phyloP scores from a whole-genome alignment of 257 asterid species.

The Solanum rostratum region DNA sequence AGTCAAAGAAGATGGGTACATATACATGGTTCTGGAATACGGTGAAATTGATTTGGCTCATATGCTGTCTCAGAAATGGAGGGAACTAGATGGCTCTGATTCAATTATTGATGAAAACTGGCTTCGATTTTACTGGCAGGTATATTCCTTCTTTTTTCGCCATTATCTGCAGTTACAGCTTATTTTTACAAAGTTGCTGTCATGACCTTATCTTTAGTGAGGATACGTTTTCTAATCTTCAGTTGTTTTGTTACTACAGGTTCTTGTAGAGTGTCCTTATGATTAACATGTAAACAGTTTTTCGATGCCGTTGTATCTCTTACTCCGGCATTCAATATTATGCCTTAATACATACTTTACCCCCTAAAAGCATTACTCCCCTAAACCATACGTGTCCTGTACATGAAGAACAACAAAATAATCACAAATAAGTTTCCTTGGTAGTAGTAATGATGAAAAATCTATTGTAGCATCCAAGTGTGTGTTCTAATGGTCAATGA shows the following conservation, averaged over 20 bases:
- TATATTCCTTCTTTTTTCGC: constrained; percentile 2
- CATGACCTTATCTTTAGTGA: neutral
- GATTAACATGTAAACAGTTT: neutral
- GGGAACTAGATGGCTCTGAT: constrained; percentile 51
- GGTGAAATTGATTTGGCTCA: constrained; percentile 98
- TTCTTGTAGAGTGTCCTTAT: neutral
- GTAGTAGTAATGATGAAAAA: neutral
- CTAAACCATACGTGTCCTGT: no score
- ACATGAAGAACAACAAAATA: neutral
- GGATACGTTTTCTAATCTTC: neutral
- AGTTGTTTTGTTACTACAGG: neutral
- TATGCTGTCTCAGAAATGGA: constrained; percentile 96
- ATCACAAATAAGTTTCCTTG: neutral
- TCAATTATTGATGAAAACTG: constrained; percentile 83
- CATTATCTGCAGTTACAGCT: neutral
- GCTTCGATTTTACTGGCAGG: constrained; percentile 99
- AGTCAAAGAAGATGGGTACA: constrained; percentile 79
- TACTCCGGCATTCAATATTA: neutral
- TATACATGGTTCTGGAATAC: constrained; percentile 94
- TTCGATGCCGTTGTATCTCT: neutral
- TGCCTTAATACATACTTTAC: neutral
- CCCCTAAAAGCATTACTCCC: no score
- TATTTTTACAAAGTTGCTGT: neutral
- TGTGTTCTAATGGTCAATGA: neutral
- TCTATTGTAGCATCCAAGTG: neutral